Conservation (phyloP, 305 asterid species). For the Coffea humblotiana region DNA sequence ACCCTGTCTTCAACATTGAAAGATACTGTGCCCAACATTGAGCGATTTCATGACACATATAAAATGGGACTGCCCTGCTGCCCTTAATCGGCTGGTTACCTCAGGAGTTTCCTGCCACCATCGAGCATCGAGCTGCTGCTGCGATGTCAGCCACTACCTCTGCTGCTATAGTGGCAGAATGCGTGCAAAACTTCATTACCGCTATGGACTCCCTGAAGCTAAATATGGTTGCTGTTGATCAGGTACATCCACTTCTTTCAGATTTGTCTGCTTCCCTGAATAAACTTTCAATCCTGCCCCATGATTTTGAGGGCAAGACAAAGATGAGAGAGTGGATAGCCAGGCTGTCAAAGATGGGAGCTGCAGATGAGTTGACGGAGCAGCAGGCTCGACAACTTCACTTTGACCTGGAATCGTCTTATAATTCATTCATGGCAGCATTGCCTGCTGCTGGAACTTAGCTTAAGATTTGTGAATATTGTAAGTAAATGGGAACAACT, state of each 20-base stretch:
- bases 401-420: slow-evolving; percentile 84
- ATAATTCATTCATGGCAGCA: slow-evolving; percentile 93
- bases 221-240: slow-evolving; percentile 91
- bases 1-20: slow-evolving; percentile 76
- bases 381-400: slow-evolving; percentile 97
- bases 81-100: slow-evolving; percentile 69
- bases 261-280: slow-evolving; percentile 76
- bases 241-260: slow-evolving; percentile 79
- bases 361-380: slow-evolving; percentile 90
- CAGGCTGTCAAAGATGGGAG: slow-evolving; percentile 85
- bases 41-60: slow-evolving; percentile 77
- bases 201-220: slow-evolving; percentile 88
- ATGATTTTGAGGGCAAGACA: slow-evolving; percentile 91
- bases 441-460: slow-evolving; percentile 70
- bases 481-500: slow-evolving; percentile 33
- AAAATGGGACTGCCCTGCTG: slow-evolving; percentile 85
- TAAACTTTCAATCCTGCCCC: slow-evolving; percentile 67
- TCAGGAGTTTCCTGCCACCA: slow-evolving; percentile 89
- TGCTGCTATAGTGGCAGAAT: slow-evolving; percentile 81
- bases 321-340: slow-evolving; percentile 89
- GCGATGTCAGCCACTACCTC: slow-evolving; percentile 51
- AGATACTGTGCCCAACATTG: slow-evolving; percentile 76
- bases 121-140: slow-evolving; percentile 77
- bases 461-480: slow-evolving; percentile 27
- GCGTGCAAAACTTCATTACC: slow-evolving; percentile 86